Conservation (phyloP, 2,329 filamentous ascomycete species). For the Amauroascus niger region DNA sequence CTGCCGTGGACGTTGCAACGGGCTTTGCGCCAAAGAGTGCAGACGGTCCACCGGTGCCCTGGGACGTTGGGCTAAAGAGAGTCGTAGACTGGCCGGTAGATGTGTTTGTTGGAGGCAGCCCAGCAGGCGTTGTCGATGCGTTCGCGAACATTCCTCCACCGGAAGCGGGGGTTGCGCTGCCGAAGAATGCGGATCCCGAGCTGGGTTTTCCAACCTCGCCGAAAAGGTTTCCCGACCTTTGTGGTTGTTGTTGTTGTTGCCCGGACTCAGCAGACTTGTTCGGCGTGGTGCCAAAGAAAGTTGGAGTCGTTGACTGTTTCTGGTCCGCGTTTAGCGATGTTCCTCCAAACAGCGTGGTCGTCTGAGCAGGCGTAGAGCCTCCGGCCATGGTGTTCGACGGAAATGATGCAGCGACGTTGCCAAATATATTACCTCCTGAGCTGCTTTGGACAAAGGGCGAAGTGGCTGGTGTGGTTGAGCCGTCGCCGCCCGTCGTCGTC, state of each 20-base stretch:
- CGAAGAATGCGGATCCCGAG: slow-evolving; percentile 25
- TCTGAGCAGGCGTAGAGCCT: slow-evolving; percentile 7
- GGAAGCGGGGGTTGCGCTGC: slow-evolving; percentile 31
- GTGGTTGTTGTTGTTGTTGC: no score
- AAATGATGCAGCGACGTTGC: slow-evolving; percentile 13
- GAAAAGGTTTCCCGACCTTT: slow-evolving; percentile 28
- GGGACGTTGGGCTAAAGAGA: slow-evolving; percentile 5
- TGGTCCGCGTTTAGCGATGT: not conserved
- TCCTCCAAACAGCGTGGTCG: slow-evolving; percentile 13
- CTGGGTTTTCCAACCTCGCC: slow-evolving; percentile 22
- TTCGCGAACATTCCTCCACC: slow-evolving; percentile 31
- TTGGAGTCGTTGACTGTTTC: slow-evolving; percentile 18
- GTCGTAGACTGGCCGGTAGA: slow-evolving; percentile 25
- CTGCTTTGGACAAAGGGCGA: slow-evolving; percentile 13
- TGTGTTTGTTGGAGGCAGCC: slow-evolving; percentile 33
- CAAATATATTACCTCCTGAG: slow-evolving; percentile 13
- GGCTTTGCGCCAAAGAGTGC: slow-evolving; percentile 1
- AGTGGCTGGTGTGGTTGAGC: slow-evolving; percentile 1
- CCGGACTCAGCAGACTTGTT: slow-evolving; percentile 30
- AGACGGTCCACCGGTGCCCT: not conserved
- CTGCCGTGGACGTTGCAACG: slow-evolving; percentile 20
- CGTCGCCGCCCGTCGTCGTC: not conserved
- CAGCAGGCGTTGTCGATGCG: slow-evolving; percentile 43
- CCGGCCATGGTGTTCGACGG: slow-evolving; percentile 11
- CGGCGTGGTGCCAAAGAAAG: slow-evolving; percentile 30